A percentile compares a stretch with the other conserved stretches of the same genome.
Evolutionary conservation across 2,329 filamentous ascomycete species (phyloP).

Genomic region (Fusarium pseudocircinatum): DNA sequence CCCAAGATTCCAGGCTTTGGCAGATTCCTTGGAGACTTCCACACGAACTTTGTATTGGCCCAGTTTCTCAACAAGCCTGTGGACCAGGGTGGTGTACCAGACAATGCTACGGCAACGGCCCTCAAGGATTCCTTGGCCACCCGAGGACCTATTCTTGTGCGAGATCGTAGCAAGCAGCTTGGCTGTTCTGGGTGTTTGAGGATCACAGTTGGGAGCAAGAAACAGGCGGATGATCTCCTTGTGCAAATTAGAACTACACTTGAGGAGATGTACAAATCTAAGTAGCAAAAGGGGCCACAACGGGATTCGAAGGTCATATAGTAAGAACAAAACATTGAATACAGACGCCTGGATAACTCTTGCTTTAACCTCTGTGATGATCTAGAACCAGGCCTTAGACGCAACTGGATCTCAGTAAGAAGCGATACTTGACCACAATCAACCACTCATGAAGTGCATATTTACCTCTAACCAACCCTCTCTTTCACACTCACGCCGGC

Average conservation of each 20-base stretch:
- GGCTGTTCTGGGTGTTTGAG: neutral
- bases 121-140: neutral
- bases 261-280: neutral
- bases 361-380: too few relatives aligned
- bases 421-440: neutral
- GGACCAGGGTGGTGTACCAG: neutral
- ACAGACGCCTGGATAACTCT: accelerated
- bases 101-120: neutral
- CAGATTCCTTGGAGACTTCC: neutral
- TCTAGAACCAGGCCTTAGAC: neutral
- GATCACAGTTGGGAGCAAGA: neutral
- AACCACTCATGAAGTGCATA: accelerated
- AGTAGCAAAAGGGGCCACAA: neutral
- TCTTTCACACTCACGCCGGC: too few relatives aligned
- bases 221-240: neutral
- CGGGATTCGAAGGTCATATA: accelerated
- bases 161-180: neutral
- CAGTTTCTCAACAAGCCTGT: neutral
- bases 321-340: neutral
- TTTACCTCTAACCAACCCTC: too few relatives aligned
- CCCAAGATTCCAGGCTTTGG: neutral
- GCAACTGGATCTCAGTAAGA: accelerated
- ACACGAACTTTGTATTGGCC: neutral
- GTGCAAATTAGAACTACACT: neutral
- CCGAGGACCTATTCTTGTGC: neutral